Base-by-base conservation (phyloP, 352 stramenopile species). In the Pythium utonaiense region DNA sequence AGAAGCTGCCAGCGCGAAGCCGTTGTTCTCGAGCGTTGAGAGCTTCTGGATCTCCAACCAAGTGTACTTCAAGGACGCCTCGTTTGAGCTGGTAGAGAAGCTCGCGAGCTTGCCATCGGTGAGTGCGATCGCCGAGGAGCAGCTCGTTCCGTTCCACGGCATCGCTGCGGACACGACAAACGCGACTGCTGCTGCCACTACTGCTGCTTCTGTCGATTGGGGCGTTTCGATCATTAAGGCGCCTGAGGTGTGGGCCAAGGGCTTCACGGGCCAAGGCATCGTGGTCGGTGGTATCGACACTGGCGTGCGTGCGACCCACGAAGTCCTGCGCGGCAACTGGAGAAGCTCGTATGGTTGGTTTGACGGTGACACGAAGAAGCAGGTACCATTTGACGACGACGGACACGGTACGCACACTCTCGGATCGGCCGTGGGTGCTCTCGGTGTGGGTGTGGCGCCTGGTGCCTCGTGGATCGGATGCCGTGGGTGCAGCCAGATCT, bases 21-120 rank as follows among this genome's bases (percentile, higher is more conserved):
- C 64, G 68, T 49, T 58, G 16, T 33, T 75, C 62, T 49, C 22
- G 62, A 6, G 41, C 31, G 24, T 30, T 30, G 34, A 66, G 47
- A 66, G 40, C 45, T 59, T 70, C 50, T 77, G 69, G 69, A 67
- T 77, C 40, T 60, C 47, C 17, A 74, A 73, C 64, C 50, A 68
- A 45, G 45, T 69, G 10, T 64, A 52, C 53, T 60, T 78, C 24
- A 19, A 73, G 19, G 53, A 41, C 27, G 66, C 64, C 17, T 50
- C n/a, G 4, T 30, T 74, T 14, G 27, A 70, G n/a, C n/a, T n/a
- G n/a, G n/a, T n/a, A 14, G 56, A 63, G 33, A 63, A 53, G 56
- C 56, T 63, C n/a, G n/a, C n/a, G n/a, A n/a, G n/a, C n/a, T 60
- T 19, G 22, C 36, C 34, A 36, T 19, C 21, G 36, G 22, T 52